These are phyloP conservation scores for Hymenoscyphus fructigenus DNA, from an alignment of 2,329 filamentous ascomycete species.

Conservation along the genomic window DNA sequence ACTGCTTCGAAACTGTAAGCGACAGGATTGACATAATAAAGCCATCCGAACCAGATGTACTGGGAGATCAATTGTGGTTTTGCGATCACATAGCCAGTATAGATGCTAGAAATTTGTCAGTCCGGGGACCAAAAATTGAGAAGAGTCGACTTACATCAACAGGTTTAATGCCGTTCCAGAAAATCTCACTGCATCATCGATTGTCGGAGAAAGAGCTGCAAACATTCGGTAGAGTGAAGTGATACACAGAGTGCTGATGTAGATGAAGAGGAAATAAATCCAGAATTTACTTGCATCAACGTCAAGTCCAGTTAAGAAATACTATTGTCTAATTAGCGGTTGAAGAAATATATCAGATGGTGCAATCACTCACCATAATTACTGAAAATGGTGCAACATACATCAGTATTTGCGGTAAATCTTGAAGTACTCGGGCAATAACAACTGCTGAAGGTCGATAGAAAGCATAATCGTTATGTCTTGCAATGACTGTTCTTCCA, in stretches of 20 bases:
- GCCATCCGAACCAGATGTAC: slow-evolving; percentile 67
- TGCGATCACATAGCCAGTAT: slow-evolving; percentile 67
- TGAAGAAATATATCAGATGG: slow-evolving; percentile 15
- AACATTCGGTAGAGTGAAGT: slow-evolving; percentile 68
- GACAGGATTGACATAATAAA: slow-evolving; percentile 47
- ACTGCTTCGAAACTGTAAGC: slow-evolving; percentile 64
- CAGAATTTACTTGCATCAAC: slow-evolving; percentile 62
- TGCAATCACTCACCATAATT: slow-evolving; percentile 44
- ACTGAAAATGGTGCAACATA: slow-evolving; percentile 59
- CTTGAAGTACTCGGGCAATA: slow-evolving; percentile 62
- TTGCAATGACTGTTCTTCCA: slow-evolving; percentile 67
- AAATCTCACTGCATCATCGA: slow-evolving; percentile 66
- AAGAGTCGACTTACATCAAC: slow-evolving; percentile 61
- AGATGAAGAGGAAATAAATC: slow-evolving; percentile 65
- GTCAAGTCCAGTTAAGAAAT: slow-evolving; percentile 63
- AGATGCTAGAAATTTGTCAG: slow-evolving; percentile 42
- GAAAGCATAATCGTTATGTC: slow-evolving; percentile 67
- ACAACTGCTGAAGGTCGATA: slow-evolving; percentile 67
- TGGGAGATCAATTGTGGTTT: slow-evolving; percentile 56
- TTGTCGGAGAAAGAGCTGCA: slow-evolving; percentile 60
- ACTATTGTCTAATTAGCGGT: slow-evolving; percentile 67
- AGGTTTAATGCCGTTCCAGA: slow-evolving; percentile 58
- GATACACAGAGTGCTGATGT: slow-evolving; percentile 59
- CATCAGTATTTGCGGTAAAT: slow-evolving; percentile 58
- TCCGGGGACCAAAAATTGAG: too few species aligned